Evolutionary conservation across 768 basidiomycete genomes (phyloP).

Genomic region (Tubosaeta sp.): DNA sequence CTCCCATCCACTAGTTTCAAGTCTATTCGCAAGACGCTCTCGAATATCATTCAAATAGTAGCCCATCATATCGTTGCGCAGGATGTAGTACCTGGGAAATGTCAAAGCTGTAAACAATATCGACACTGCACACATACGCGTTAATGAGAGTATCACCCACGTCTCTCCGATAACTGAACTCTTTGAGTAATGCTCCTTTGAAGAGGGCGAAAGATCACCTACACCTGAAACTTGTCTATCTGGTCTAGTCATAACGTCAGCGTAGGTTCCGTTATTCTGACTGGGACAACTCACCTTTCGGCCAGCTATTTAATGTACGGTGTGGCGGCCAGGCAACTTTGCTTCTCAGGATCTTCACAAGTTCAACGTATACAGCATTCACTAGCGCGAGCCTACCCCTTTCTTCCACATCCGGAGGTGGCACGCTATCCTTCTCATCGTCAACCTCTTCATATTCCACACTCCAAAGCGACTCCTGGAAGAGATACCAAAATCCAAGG

Average conservation of each 20-base stretch:
- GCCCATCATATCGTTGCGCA: slow-evolving; percentile 78
- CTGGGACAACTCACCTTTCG: slow-evolving; percentile 51
- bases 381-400: slow-evolving; percentile 50
- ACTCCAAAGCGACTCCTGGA: slow-evolving; percentile 84
- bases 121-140: slow-evolving; percentile 49
- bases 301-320: slow-evolving; percentile 47
- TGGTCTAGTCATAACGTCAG: slow-evolving; percentile 50
- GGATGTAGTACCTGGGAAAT: slow-evolving; percentile 69
- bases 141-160: slow-evolving; percentile 87
- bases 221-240: slow-evolving; percentile 76
- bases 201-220: slow-evolving; percentile 24
- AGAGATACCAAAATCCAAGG: slow-evolving; percentile 84
- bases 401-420: slow-evolving; percentile 23
- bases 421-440: slow-evolving; percentile 21
- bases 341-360: slow-evolving; percentile 62
- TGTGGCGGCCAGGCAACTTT: slow-evolving; percentile 72
- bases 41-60: slow-evolving; percentile 62
- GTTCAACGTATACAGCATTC: slow-evolving; percentile 73
- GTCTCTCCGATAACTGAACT: slow-evolving; percentile 70
- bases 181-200: background rate
- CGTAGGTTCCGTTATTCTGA: background rate
- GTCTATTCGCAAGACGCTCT: slow-evolving; percentile 44
- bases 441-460: slow-evolving; percentile 48
- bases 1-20: slow-evolving; percentile 65
- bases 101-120: slow-evolving; percentile 5